Base-by-base conservation (phyloP, 1,284 basidiomycete species). In the Inonotus hispidus region DNA sequence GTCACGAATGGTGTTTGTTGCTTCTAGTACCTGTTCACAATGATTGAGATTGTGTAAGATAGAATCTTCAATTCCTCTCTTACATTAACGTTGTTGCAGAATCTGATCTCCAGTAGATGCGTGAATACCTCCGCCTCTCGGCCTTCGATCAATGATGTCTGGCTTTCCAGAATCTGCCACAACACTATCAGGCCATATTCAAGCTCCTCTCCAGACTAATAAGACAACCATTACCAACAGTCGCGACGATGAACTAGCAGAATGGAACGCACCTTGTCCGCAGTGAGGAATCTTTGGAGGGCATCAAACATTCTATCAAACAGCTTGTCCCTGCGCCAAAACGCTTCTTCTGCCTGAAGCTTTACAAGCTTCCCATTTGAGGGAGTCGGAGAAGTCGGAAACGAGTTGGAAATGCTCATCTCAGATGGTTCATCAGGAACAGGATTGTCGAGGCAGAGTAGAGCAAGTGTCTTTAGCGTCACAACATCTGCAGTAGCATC, bases 1-100 rank as follows among this genome's bases (percentile, higher is more conserved):
- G 71, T 92, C 90, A 53, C 90, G 85, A 65, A 92, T 85, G 6
- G 84, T 82, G 67, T 84, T 90, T 16, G 90, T 90, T 5, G 88
- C 90, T 70, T 91, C 88, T 62, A 91, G 76, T 50, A 92, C 83
- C 89, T 92, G 62, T 41, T 56, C 49, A 37, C 7, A 45, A 21
- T 39, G 61, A 63, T 66, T 27, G 27, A 53, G 41, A 63, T 66
- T 43, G 60, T 52, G 39, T 53, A n/a, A 53, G 47, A 43, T 32
- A 3, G 27, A 29, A 27, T 10, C 3, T 5, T 29, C 25, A 19
- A 25, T 53, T 52, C 53, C 13, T 59, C 23, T 60, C 53, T 16
- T 68, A 91, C 90, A 64, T 82, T 84, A 41, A 82, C 73, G 62
- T 83, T 81, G 68, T 85, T 87, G 68, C 83, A 86, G 69, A 86